Evolutionary conservation across 371 early-diverging fungal genomes (phyloP).

Genomic region (Zychaea mexicana): DNA sequence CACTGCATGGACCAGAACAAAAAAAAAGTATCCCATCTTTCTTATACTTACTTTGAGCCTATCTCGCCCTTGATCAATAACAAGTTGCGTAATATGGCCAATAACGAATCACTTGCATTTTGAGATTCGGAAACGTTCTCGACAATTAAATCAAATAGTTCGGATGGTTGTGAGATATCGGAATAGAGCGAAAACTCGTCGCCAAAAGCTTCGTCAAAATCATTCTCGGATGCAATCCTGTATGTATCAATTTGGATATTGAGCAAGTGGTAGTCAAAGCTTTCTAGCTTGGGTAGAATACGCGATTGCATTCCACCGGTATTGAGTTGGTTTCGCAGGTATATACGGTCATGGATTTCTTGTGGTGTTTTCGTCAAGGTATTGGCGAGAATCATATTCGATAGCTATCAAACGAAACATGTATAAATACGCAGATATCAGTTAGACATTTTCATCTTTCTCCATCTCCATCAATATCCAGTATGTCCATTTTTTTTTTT

Average conservation of each 20-base stretch:
- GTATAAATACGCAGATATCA: slow-evolving; percentile 13
- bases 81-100: slow-evolving; percentile 71
- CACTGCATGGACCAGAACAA: too few species aligned
- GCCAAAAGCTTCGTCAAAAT: slow-evolving; percentile 34
- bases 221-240: slow-evolving; percentile 73
- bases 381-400: slow-evolving; percentile 83
- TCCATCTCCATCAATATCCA: neutral
- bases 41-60: slow-evolving; percentile 42
- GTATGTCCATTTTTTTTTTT: neutral
- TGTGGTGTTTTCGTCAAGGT: slow-evolving; percentile 72
- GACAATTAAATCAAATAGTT: slow-evolving; percentile 68
- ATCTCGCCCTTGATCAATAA: slow-evolving; percentile 75
- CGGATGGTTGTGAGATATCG: slow-evolving; percentile 59
- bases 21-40: too few species aligned
- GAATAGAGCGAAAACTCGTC: slow-evolving; percentile 27
- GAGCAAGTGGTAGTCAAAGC: slow-evolving; percentile 64
- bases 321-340: slow-evolving; percentile 75
- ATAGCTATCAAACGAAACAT: slow-evolving; percentile 45
- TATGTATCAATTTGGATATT: slow-evolving; percentile 73
- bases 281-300: slow-evolving; percentile 63
- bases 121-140: slow-evolving; percentile 63
- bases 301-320: slow-evolving; percentile 60
- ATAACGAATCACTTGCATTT: slow-evolving; percentile 64
- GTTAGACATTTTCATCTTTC: slow-evolving; percentile 26
- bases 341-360: slow-evolving; percentile 71